Evolutionary conservation across 257 asterid species (phyloP).

Genomic region (Ligustrum vulgare): DNA sequence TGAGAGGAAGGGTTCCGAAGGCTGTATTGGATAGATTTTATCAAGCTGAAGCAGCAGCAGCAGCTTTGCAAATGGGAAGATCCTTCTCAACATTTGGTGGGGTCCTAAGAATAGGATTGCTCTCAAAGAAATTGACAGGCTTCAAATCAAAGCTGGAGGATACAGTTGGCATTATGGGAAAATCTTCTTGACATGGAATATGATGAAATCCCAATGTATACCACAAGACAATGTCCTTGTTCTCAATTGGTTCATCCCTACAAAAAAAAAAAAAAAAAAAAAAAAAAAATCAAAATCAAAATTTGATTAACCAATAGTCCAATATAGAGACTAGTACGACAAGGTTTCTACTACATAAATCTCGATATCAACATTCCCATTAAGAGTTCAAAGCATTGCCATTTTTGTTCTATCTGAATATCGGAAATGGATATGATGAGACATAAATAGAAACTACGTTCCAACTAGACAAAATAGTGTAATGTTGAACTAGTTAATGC

Average conservation of each 20-base stretch:
- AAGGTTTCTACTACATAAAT: background rate
- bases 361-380: background rate
- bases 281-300: no score
- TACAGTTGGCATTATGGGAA: slow-evolving; percentile 83
- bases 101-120: slow-evolving; percentile 63
- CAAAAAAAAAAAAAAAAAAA: background rate
- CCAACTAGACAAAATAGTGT: no score
- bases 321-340: no score
- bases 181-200: slow-evolving; percentile 83
- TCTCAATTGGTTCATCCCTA: slow-evolving; percentile 65
- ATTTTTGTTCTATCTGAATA: background rate
- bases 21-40: background rate
- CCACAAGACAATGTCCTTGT: slow-evolving; percentile 71
- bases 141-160: slow-evolving; percentile 74
- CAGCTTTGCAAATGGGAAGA: slow-evolving; percentile 52
- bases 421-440: no score
- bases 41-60: slow-evolving; percentile 39
- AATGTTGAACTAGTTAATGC: no score
- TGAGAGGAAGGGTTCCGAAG: background rate
- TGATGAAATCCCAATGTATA: slow-evolving; percentile 87
- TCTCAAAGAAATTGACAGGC: slow-evolving; percentile 80
- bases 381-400: background rate
- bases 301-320: background rate
- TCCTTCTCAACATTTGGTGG: slow-evolving; percentile 53
- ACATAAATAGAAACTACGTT: no score